Evolutionary conservation across 441 rosid species (phyloP).

Genomic region (Iberis amara): DNA sequence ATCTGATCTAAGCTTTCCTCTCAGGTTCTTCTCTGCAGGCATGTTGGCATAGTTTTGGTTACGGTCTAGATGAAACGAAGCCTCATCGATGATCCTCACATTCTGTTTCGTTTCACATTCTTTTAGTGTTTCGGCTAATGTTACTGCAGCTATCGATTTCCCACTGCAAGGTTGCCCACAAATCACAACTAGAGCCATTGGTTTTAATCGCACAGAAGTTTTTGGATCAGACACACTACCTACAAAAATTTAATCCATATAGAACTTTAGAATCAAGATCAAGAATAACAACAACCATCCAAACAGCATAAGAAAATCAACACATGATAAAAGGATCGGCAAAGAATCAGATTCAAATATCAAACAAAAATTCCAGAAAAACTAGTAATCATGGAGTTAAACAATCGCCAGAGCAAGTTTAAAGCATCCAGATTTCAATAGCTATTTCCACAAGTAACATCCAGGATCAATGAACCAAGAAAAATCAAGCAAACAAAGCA

Average conservation of each 20-base stretch:
- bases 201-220: neutral
- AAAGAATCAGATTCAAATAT: conserved; percentile 11
- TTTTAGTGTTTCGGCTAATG: conserved; percentile 57
- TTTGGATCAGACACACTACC: conserved; percentile 11
- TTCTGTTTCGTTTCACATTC: conserved; percentile 51
- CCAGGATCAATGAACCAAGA: neutral
- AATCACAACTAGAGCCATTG: conserved; percentile 82
- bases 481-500: neutral
- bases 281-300: neutral
- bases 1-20: conserved; percentile 89
- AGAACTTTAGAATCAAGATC: neutral
- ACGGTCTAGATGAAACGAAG: conserved; percentile 76
- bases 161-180: conserved; percentile 96
- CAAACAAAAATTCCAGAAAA: conserved; percentile 1
- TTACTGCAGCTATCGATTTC: conserved; percentile 61
- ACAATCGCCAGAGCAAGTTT: conserved; percentile 11
- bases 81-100: conserved; percentile 65
- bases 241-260: conserved; percentile 8
- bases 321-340: neutral
- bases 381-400: neutral
- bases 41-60: conserved; percentile 81
- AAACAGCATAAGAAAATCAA: conserved; percentile 9
- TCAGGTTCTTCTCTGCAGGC: conserved; percentile 81
- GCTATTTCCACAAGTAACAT: neutral
- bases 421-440: conserved; percentile 6